Conservation (phyloP, 129 eudicot species). For the Ambrosia trifida region DNA sequence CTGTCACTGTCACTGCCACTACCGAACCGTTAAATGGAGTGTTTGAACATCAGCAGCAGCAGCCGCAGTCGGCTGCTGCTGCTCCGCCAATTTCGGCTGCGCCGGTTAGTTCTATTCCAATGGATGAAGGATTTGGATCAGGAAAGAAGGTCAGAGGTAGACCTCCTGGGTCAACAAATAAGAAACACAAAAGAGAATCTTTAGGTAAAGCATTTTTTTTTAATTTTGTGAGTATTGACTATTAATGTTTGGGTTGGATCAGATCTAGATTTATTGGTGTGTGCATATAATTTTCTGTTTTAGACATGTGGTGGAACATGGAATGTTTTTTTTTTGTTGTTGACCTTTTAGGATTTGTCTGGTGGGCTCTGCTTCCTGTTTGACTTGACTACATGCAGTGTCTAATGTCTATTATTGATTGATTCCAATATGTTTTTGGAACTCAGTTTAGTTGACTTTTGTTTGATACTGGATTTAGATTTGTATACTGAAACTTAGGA, state of each 20-base stretch:
- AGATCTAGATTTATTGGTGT: conserved; percentile 27
- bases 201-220: conserved; percentile 47
- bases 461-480: conserved; percentile 17
- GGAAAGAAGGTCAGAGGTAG: conserved; percentile 68
- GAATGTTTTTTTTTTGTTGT: conserved; percentile 21
- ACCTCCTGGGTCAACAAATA: conserved; percentile 77
- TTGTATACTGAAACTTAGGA: background rate
- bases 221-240: background rate
- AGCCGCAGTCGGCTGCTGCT: conserved; percentile 17
- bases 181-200: conserved; percentile 49
- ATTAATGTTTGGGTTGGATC: conserved; percentile 13
- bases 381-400: conserved; percentile 30
- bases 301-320: conserved; percentile 39
- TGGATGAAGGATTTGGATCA: conserved; percentile 37
- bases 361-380: conserved; percentile 33
- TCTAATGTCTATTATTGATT: background rate
- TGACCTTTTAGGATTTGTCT: conserved; percentile 30
- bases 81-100: conserved; percentile 37
- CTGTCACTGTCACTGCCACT: conserved; percentile 23
- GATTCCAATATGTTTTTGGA: conserved; percentile 19
- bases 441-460: conserved; percentile 35
- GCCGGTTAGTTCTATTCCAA: conserved; percentile 42
- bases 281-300: conserved; percentile 19
- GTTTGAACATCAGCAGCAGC: conserved; percentile 36
- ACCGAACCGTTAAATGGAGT: conserved; percentile 34